Base-by-base conservation (phyloP, 176 grass and related monocot genomes). In the Musa beccarii region DNA sequence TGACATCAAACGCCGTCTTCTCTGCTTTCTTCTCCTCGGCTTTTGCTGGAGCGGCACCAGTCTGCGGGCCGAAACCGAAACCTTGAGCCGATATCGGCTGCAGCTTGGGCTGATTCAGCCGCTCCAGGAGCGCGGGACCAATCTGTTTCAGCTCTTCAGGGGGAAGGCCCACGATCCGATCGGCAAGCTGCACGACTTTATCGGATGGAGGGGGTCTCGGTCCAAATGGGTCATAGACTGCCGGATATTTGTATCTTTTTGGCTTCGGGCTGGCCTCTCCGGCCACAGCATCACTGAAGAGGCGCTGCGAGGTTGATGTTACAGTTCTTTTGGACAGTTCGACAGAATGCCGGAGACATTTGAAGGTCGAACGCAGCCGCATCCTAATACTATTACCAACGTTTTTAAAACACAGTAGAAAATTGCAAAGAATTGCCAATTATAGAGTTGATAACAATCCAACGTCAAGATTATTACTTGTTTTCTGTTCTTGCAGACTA, bases 91-190 rank as follows among this genome's bases (percentile, higher is more conserved):
- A 98, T 73, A 98, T 84, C 2, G 90, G 83, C 24, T 79, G 86
- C 10, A 87, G 88, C 34, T 83, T 76, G 2, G 85, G 86, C 24
- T 87, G 90, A 77, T 93, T 93, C 13, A 98, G 82, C 65, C 72
- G 80, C 43, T 85, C 10, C n/a, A 89, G 83, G 70, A 98, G 91
- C 14, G 86, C 80, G 1, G 95, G 95, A 52, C 90, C 88, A n/a
- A 98, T 93, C 75, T 98, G 95, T 64, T 98, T 98, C 77, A 98
- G 86, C 64, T 98, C 95, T 77, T 88, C 88, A 3, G 86, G 88
- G 51, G 86, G 86, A 10, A 98, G 84, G 12, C 82, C 76, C 5
- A 88, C 86, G 63, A 98, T 98, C 22, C 84, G 90, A 15, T 98
- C 95, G 1, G 90, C 88, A 63, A 93, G 75, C 65, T 90, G 80